Evolutionary conservation across 352 stramenopile genomes (phyloP).

Genomic region (Phytophthora podocarpi): DNA sequence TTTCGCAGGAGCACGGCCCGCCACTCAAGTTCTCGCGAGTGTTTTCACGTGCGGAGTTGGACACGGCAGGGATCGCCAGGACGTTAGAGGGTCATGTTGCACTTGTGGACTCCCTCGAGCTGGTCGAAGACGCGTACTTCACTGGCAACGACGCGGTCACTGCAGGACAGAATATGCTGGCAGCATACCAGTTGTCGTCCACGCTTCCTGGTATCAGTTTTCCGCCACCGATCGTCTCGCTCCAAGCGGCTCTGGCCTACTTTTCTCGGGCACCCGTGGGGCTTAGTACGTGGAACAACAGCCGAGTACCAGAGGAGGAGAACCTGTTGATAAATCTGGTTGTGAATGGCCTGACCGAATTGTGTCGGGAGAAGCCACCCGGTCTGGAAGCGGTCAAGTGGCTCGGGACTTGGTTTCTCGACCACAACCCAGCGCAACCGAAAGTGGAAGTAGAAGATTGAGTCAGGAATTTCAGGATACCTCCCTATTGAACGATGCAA

Average conservation of each 20-base stretch:
- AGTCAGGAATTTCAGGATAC: background rate
- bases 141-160: constrained; percentile 47
- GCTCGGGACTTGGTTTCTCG: constrained; percentile 86
- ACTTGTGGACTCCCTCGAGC: constrained; percentile 68
- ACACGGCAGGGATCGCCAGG: constrained; percentile 46
- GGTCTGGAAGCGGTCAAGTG: constrained; percentile 79
- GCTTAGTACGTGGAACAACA: constrained; percentile 55
- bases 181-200: constrained; percentile 68
- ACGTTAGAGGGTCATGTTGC: constrained; percentile 69
- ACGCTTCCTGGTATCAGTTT: constrained; percentile 60
- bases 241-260: constrained; percentile 63
- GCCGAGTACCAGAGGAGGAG: constrained; percentile 33
- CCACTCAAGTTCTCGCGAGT: constrained; percentile 71
- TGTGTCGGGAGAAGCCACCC: constrained; percentile 82
- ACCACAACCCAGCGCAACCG: constrained; percentile 88
- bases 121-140: constrained; percentile 72
- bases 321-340: constrained; percentile 70
- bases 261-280: constrained; percentile 60
- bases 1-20: constrained; percentile 24
- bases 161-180: constrained; percentile 41
- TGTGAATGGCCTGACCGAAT: constrained; percentile 70
- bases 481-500: background rate
- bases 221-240: constrained; percentile 61
- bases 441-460: constrained; percentile 56
- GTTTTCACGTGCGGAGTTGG: constrained; percentile 59